Evolutionary conservation across 176 grass and related monocot genomes (phyloP).

Genomic region (Musa troglodytarum): DNA sequence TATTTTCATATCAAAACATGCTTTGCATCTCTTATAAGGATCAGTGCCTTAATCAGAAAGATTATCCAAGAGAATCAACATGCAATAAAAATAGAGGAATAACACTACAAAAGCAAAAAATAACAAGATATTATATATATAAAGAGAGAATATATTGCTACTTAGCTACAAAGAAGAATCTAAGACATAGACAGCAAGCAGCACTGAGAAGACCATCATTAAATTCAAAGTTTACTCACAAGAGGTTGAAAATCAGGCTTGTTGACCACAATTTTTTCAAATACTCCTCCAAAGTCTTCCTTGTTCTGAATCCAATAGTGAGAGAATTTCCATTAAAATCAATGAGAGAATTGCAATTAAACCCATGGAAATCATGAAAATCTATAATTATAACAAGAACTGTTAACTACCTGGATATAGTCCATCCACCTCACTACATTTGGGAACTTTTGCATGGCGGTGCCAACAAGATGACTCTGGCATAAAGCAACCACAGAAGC

Average conservation of each 20-base stretch:
- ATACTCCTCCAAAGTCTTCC: conserved; percentile 46
- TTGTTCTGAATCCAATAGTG: conserved; percentile 45
- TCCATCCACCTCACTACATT: conserved; percentile 85
- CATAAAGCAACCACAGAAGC: background rate
- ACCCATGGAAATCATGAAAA: conserved; percentile 8
- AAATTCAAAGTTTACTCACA: conserved; percentile 32
- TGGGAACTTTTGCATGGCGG: conserved; percentile 42
- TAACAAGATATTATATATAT: background rate
- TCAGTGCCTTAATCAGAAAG: background rate
- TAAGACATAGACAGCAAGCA: background rate
- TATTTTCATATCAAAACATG: background rate
- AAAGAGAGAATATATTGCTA: background rate
- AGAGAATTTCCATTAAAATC: conserved; percentile 8
- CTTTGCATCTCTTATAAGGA: background rate
- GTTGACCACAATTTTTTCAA: conserved; percentile 54
- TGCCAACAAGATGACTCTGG: conserved; percentile 41
- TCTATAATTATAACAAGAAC: conserved; percentile 9
- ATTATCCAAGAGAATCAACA: background rate
- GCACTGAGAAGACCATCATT: background rate
- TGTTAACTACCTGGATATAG: conserved; percentile 67
- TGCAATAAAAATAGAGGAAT: background rate
- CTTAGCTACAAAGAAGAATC: background rate
- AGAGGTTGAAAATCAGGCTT: conserved; percentile 52
- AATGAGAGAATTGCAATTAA: background rate
- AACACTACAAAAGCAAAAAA: background rate